A percentile compares a stretch with the other conserved stretches of the same genome.
These are phyloP conservation scores for Rhododendron ferrugineum DNA, from an alignment of 148 eudicot genomes.

Conservation along the genomic window DNA sequence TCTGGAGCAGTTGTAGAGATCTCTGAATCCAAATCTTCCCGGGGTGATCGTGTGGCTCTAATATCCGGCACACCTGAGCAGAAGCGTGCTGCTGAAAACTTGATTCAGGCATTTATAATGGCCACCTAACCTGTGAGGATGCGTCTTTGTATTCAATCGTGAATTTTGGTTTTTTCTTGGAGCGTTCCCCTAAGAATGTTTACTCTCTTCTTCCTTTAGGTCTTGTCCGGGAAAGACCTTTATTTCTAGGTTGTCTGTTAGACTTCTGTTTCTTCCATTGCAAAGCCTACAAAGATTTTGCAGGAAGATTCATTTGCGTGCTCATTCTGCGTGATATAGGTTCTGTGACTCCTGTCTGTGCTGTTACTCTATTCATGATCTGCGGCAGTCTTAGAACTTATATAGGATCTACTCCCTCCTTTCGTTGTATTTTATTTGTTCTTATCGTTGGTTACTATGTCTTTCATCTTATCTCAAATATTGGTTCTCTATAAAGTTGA, in stretches of 20 bases:
- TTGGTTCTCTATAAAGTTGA: constrained; percentile 20
- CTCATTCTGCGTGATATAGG: constrained; percentile 15
- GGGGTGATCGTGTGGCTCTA: constrained; percentile 78
- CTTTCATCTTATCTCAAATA: constrained; percentile 10
- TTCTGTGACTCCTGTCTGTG: constrained; percentile 5
- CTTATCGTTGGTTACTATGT: constrained; percentile 15
- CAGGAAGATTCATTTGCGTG: constrained; percentile 1
- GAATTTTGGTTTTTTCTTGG: constrained; percentile 26
- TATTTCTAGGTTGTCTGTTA: constrained; percentile 14
- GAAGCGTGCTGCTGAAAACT: constrained; percentile 84
- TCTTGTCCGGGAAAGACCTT: constrained; percentile 18
- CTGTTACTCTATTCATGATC: constrained; percentile 17
- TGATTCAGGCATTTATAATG: constrained; percentile 91
- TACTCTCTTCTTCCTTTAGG: constrained; percentile 34
- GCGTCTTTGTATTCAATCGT: constrained; percentile 26
- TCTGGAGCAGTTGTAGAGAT: constrained; percentile 88
- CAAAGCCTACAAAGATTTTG: background rate
- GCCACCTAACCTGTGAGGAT: constrained; percentile 44
- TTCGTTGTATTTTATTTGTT: constrained; percentile 8
- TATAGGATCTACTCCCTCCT: constrained; percentile 17
- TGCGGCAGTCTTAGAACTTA: constrained; percentile 14
- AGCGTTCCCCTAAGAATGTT: constrained; percentile 19
- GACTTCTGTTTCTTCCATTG: background rate
- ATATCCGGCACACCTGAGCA: constrained; percentile 87
- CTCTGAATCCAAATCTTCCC: constrained; percentile 64